phyloP scores from a whole-genome alignment of 352 stramenopile species.

The Globisporangium apiculatum region DNA sequence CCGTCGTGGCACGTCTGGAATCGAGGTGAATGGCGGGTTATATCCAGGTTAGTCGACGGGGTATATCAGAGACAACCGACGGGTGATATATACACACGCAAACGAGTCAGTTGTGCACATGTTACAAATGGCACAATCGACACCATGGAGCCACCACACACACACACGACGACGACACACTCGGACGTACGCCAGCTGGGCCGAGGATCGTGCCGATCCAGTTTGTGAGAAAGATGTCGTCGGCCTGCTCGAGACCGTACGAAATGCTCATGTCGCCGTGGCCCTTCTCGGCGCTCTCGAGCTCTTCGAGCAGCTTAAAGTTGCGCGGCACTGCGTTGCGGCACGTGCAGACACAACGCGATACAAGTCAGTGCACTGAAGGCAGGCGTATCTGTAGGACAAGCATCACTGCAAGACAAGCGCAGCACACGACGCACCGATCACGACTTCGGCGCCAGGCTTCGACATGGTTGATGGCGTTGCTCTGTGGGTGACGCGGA shows the following conservation, averaged over 20 bases:
- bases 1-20: conserved; percentile 92
- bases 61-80: too few species aligned
- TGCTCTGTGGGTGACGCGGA: background rate
- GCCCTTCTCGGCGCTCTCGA: conserved; percentile 90
- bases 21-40: too few species aligned
- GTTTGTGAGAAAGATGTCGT: conserved; percentile 97
- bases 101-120: too few species aligned
- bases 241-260: conserved; percentile 92
- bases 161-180: background rate
- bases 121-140: background rate
- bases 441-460: conserved; percentile 72
- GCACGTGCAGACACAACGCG: too few species aligned
- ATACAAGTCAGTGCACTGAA: too few species aligned
- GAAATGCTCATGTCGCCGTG: conserved; percentile 92
- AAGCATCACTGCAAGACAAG: too few species aligned
- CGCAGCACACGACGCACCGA: conserved; percentile 26
- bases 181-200: conserved; percentile 85
- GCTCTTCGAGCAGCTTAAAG: conserved; percentile 92
- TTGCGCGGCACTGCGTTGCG: conserved; percentile 76
- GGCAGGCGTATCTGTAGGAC: too few species aligned
- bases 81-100: too few species aligned
- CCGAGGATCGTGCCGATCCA: conserved; percentile 98
- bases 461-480: conserved; percentile 41
- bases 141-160: background rate
- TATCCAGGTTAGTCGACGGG: background rate